Conservation (phyloP, 2,329 filamentous ascomycete genomes). For the Elsinoe batatas region DNA sequence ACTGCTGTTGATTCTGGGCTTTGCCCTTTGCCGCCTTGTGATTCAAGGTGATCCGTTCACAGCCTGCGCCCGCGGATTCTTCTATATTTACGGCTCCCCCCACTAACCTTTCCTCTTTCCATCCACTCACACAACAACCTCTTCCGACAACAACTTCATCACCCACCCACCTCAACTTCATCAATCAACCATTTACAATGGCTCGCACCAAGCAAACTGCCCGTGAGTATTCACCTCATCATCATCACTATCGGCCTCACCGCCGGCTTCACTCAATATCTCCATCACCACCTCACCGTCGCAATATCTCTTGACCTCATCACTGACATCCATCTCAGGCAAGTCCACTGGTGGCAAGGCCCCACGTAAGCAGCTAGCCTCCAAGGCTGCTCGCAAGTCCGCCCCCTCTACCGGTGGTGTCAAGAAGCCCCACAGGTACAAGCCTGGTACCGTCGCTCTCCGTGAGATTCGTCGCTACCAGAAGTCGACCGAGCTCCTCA, state of each 20-base stretch:
- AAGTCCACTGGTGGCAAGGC: conserved; percentile 68
- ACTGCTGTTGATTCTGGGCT: conserved; percentile 13
- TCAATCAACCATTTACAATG: conserved; percentile 31
- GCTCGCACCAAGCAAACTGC: conserved; percentile 48
- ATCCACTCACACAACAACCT: conserved; percentile 21
- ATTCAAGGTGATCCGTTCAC: conserved; percentile 16
- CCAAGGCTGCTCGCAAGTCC: conserved; percentile 97
- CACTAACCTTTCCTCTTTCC: conserved; percentile 18
- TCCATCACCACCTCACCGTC: conserved; percentile 13
- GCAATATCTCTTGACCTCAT: conserved; percentile 13
- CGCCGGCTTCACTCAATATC: conserved; percentile 16
- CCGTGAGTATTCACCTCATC: conserved; percentile 35
- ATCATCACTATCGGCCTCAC: conserved; percentile 17
- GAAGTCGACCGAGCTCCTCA: conserved; percentile 75
- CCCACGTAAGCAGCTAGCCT: conserved; percentile 90
- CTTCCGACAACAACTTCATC: conserved; percentile 20
- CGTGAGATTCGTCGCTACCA: conserved; percentile 89
- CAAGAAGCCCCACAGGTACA: conserved; percentile 48
- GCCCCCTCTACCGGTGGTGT: conserved; percentile 81
- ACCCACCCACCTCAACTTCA: conserved; percentile 13
- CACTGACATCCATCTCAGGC: conserved; percentile 40
- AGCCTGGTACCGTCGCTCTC: conserved; percentile 64
- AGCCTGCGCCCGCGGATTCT: conserved; percentile 11
- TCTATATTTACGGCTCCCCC: conserved; percentile 19
- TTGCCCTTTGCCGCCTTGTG: conserved; percentile 13